A percentile compares a stretch with the other conserved stretches of the same genome.
phyloP scores from a whole-genome alignment of 1,284 basidiomycete genomes.

The Trichosporon asahii region DNA sequence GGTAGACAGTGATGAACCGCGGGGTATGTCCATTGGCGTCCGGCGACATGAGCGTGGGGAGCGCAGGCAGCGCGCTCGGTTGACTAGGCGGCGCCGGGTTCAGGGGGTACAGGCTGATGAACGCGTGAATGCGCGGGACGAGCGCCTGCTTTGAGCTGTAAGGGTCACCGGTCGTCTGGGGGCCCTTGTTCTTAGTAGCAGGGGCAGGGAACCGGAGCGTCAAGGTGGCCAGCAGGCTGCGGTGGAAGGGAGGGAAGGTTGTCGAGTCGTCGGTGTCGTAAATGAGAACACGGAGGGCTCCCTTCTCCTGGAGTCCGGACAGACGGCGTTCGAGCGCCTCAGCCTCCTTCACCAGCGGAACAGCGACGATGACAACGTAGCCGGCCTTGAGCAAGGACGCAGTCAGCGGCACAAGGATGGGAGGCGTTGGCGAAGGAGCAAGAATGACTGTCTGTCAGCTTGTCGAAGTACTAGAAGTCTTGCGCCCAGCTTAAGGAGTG shows the following conservation, averaged over 20 bases:
- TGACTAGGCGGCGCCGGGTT: conserved; percentile 42
- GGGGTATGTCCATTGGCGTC: conserved; percentile 29
- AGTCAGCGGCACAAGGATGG: conserved; percentile 42
- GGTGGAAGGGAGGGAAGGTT: conserved; percentile 50
- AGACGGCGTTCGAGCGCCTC: conserved; percentile 45
- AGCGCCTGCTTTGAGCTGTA: conserved; percentile 42
- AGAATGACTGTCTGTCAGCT: conserved; percentile 42
- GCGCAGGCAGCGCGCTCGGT: conserved; percentile 44
- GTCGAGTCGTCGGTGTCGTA: conserved; percentile 49
- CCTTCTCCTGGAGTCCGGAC: conserved; percentile 40
- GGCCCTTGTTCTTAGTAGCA: conserved; percentile 17
- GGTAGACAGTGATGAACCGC: conserved; percentile 45
- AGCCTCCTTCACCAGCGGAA: conserved; percentile 47
- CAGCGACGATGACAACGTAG: conserved; percentile 50
- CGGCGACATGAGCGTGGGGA: conserved; percentile 43
- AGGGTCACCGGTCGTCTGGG: conserved; percentile 31
- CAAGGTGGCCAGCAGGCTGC: conserved; percentile 47
- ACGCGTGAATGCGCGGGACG: conserved; percentile 46
- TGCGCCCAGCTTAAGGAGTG: too few species aligned
- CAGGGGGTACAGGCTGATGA: conserved; percentile 48
- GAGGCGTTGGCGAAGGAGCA: conserved; percentile 43
- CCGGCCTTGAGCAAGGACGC: conserved; percentile 45
- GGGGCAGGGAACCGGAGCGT: conserved; percentile 46
- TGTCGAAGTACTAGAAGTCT: too few species aligned
- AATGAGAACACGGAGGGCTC: conserved; percentile 47